Conservation (phyloP, 2,329 filamentous ascomycete genomes). For the Talaromyces pinophilus region DNA sequence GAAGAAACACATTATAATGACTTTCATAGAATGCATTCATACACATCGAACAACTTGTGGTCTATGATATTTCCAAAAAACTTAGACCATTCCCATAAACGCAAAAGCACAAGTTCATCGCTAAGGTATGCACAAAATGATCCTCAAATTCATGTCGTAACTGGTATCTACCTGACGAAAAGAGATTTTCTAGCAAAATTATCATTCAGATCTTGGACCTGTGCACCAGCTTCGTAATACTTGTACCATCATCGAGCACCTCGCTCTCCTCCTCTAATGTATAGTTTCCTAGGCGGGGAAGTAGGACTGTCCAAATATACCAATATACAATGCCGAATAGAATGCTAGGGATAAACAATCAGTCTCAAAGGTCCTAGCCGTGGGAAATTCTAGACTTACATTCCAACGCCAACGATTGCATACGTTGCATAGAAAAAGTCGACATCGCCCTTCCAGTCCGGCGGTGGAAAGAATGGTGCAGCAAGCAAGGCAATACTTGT, state of each 20-base stretch:
- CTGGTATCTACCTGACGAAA: not conserved
- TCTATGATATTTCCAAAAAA: not conserved
- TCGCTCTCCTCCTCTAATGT: conserved; percentile 62
- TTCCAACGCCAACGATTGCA: conserved; percentile 52
- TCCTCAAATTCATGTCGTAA: not conserved
- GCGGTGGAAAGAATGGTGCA: conserved; percentile 64
- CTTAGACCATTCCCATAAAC: not conserved
- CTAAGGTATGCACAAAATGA: not conserved
- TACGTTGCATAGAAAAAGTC: conserved; percentile 56
- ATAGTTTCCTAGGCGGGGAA: conserved; percentile 63
- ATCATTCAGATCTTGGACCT: not conserved
- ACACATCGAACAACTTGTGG: not conserved
- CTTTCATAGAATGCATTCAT: not conserved
- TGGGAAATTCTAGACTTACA: conserved; percentile 38
- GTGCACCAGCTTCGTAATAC: conserved; percentile 59
- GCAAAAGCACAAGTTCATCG: not conserved
- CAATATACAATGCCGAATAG: conserved; percentile 65
- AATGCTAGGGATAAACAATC: conserved; percentile 48
- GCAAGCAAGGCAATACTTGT: conserved; percentile 59
- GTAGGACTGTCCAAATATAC: conserved; percentile 64
- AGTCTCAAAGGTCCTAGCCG: not conserved
- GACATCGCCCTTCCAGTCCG: conserved; percentile 48
- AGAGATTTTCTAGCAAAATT: not conserved
- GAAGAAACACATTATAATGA: not conserved
- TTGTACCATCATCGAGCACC: conserved; percentile 66